Evolutionary conservation across 352 stramenopile species (phyloP).

Genomic region (Phytopythium montanum): DNA sequence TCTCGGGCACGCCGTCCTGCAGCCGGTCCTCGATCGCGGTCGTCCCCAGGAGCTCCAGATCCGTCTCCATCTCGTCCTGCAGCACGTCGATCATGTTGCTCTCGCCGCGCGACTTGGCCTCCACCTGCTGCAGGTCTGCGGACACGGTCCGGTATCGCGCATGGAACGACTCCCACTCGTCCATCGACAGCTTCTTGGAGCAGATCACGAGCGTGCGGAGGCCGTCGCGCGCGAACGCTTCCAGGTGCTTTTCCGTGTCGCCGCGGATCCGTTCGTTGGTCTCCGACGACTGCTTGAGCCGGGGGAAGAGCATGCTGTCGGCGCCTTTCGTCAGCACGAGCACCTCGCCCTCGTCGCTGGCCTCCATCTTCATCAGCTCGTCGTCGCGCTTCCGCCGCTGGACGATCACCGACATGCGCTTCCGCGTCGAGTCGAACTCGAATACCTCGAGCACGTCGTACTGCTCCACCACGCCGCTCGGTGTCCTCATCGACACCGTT

Average conservation of each 20-base stretch:
- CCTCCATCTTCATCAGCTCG: slow-evolving; percentile 62
- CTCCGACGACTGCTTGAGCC: slow-evolving; percentile 32
- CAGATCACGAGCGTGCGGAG: slow-evolving; percentile 87
- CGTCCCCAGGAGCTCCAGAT: slow-evolving; percentile 74
- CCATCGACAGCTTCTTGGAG: slow-evolving; percentile 48
- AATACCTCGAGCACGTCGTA: slow-evolving; percentile 93
- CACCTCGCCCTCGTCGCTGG: slow-evolving; percentile 71
- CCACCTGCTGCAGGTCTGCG: slow-evolving; percentile 64
- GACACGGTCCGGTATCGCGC: slow-evolving; percentile 54
- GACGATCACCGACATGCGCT: slow-evolving; percentile 87
- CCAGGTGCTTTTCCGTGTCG: slow-evolving; percentile 61
- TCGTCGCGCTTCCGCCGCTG: slow-evolving; percentile 64
- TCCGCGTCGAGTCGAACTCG: slow-evolving; percentile 90
- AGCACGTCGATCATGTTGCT: slow-evolving; percentile 61
- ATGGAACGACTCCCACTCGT: slow-evolving; percentile 70
- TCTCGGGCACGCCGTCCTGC: slow-evolving; percentile 77
- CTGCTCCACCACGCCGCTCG: slow-evolving; percentile 46
- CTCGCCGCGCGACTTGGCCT: slow-evolving; percentile 58
- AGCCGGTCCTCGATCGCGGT: slow-evolving; percentile 87
- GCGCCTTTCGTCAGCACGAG: slow-evolving; percentile 78
- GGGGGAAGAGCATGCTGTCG: slow-evolving; percentile 85
- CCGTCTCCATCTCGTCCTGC: slow-evolving; percentile 73
- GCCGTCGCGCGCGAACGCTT: slow-evolving; percentile 83
- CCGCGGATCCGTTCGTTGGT: slow-evolving; percentile 41
- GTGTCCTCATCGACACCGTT: slow-evolving; percentile 65